Conservation (phyloP, 345 rosid species). For the Barbarea vulgaris region DNA sequence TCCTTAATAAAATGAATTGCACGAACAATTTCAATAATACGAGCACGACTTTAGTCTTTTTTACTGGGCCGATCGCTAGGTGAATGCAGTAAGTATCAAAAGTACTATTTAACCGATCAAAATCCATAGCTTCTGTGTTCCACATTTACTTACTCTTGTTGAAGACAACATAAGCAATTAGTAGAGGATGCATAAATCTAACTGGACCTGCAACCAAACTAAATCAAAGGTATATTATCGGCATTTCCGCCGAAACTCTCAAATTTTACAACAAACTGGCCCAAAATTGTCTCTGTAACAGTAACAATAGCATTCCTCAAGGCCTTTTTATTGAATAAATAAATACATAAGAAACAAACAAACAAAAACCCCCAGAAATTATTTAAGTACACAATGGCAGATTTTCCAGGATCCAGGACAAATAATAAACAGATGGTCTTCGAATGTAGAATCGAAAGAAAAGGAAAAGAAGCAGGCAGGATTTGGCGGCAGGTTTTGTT, state of each 20-base stretch:
- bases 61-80: no score
- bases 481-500: slow-evolving; percentile 18
- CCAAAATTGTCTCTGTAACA: slow-evolving; percentile 16
- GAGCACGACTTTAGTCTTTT: no score
- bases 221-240: not conserved
- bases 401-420: slow-evolving; percentile 17
- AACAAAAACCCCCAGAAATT: slow-evolving; percentile 7
- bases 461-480: slow-evolving; percentile 13
- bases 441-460: slow-evolving; percentile 7
- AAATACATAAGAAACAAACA: not conserved
- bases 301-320: slow-evolving; percentile 14
- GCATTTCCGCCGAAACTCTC: not conserved
- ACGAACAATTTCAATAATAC: not conserved
- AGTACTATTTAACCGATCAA: no score
- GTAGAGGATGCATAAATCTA: not conserved
- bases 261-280: slow-evolving; percentile 12
- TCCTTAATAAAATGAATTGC: not conserved
- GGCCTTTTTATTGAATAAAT: slow-evolving; percentile 30
- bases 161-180: not conserved
- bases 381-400: slow-evolving; percentile 28
- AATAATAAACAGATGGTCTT: slow-evolving; percentile 33
- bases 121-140: no score
- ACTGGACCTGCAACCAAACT: not conserved
- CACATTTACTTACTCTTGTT: not conserved
- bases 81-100: no score